phyloP scores from a whole-genome alignment of 805 yeast genomes.

The Metschnikowia noctiluminum region DNA sequence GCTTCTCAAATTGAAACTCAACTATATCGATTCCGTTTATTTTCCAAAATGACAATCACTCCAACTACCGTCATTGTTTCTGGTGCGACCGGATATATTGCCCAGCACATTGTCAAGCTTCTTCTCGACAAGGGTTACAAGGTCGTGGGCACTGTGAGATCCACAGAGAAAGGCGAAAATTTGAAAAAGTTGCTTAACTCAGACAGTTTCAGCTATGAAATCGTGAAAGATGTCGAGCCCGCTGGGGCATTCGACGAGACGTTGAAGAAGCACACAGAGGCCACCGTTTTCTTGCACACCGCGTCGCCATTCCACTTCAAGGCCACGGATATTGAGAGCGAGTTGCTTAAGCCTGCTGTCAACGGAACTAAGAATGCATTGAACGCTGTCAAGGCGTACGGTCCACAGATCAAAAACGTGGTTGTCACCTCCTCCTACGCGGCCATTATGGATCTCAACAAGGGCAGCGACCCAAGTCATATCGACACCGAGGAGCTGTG shows the following conservation, averaged over 20 bases:
- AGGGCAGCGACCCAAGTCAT: conserved; percentile 26
- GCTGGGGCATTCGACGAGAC: conserved; percentile 47
- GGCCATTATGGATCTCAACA: conserved; percentile 10
- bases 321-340: conserved; percentile 44
- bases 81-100: conserved; percentile 36
- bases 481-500: conserved; percentile 40
- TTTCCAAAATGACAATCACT: background rate
- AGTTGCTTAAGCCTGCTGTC: conserved; percentile 54
- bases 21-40: no score
- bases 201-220: conserved; percentile 37
- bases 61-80: conserved; percentile 24
- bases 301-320: conserved; percentile 59
- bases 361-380: conserved; percentile 17
- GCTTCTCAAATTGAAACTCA: no score
- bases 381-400: conserved; percentile 12
- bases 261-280: conserved; percentile 46
- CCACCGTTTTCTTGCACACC: conserved; percentile 54
- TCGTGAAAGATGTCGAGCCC: conserved; percentile 46
- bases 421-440: conserved; percentile 14
- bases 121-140: conserved; percentile 21
- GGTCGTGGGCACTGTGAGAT: conserved; percentile 28
- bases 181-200: conserved; percentile 25
- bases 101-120: conserved; percentile 23
- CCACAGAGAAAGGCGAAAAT: conserved; percentile 21
- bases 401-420: conserved; percentile 10